phyloP scores from a whole-genome alignment of 768 basidiomycete genomes.

The Rickenella mellea region DNA sequence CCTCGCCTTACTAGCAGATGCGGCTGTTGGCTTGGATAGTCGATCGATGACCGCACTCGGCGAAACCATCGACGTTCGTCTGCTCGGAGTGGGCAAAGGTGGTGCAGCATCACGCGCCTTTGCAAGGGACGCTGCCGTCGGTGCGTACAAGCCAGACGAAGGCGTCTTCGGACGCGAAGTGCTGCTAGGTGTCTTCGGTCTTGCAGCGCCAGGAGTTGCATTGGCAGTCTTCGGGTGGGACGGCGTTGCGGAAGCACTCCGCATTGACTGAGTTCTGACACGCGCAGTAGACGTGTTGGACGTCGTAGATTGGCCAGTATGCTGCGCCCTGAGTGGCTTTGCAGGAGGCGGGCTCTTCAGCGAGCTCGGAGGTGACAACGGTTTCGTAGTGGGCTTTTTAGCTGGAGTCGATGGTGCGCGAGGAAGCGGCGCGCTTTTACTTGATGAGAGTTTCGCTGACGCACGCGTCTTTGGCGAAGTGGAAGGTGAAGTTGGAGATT shows the following conservation, averaged over 20 bases:
- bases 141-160: slow-evolving; percentile 63
- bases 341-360: background rate
- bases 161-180: slow-evolving; percentile 47
- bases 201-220: slow-evolving; percentile 12
- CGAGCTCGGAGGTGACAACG: slow-evolving; percentile 22
- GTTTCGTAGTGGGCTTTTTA: slow-evolving; percentile 18
- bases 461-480: background rate
- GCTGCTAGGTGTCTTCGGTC: slow-evolving; percentile 27
- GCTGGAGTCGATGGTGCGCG: slow-evolving; percentile 10
- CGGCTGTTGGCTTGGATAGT: slow-evolving; percentile 76
- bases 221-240: slow-evolving; percentile 23
- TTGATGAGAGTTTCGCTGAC: slow-evolving; percentile 9
- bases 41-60: slow-evolving; percentile 46
- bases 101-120: slow-evolving; percentile 47
- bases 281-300: slow-evolving; percentile 26
- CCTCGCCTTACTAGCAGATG: slow-evolving; percentile 57
- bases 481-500: background rate
- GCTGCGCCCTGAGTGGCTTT: slow-evolving; percentile 26
- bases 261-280: slow-evolving; percentile 4
- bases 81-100: slow-evolving; percentile 35
- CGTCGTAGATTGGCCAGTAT: slow-evolving; percentile 33
- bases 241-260: slow-evolving; percentile 1
- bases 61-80: slow-evolving; percentile 38
- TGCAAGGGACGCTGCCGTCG: slow-evolving; percentile 77
- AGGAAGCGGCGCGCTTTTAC: slow-evolving; percentile 1